These are phyloP conservation scores for Raddia distichophylla DNA, from an alignment of 176 grass and related monocot species.

Conservation along the genomic window DNA sequence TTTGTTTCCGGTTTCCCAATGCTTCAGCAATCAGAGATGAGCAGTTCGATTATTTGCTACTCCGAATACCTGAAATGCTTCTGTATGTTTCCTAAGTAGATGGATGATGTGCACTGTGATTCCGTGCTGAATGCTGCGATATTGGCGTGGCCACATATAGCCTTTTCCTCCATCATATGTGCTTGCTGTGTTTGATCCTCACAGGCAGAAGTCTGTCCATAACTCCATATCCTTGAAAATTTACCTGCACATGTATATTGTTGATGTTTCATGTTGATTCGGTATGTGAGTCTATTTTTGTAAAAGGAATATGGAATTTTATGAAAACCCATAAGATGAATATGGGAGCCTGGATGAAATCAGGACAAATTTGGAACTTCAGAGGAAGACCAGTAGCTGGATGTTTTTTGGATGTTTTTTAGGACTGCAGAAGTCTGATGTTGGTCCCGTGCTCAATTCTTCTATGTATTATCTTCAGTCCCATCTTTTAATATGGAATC, in stretches of 20 bases:
- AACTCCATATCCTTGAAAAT: neutral
- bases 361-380: too few relatives aligned
- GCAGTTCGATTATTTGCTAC: neutral
- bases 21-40: neutral
- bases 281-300: neutral
- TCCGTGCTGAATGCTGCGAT: neutral
- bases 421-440: neutral
- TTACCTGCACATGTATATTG: slow-evolving; percentile 1
- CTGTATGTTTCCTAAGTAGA: neutral
- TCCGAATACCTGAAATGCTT: too few relatives aligned
- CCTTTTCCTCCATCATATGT: neutral
- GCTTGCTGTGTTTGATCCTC: neutral
- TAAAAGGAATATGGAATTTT: neutral
- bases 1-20: neutral
- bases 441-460: neutral
- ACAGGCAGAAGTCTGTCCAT: neutral
- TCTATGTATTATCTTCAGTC: slow-evolving; percentile 4
- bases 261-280: neutral
- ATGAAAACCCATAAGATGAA: too few relatives aligned
- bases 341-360: too few relatives aligned
- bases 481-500: neutral
- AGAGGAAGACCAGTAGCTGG: too few relatives aligned
- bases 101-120: neutral
- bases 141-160: neutral
- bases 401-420: neutral